Conservation (phyloP, 352 stramenopile species). For the Pythium insidiosum region DNA sequence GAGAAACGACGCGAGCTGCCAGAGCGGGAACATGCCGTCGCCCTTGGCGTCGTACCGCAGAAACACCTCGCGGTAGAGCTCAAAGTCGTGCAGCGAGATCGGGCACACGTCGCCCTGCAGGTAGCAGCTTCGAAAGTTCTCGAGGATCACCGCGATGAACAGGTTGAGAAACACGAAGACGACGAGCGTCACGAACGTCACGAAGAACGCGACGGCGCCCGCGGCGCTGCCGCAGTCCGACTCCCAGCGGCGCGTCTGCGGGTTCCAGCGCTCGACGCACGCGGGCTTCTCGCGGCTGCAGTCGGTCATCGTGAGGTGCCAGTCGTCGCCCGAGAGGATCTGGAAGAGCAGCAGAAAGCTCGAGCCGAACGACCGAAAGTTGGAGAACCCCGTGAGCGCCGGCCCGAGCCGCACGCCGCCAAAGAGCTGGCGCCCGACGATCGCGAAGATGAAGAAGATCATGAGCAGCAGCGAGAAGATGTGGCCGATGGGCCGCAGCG, state of each 20-base stretch:
- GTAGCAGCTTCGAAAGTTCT: slow-evolving; percentile 80
- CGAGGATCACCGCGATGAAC: slow-evolving; percentile 76
- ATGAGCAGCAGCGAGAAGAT: slow-evolving; percentile 80
- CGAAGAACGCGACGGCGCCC: slow-evolving; percentile 47
- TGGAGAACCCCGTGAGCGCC: slow-evolving; percentile 58
- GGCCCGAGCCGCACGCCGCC: slow-evolving; percentile 47
- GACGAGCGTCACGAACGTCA: slow-evolving; percentile 64
- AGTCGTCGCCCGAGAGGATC: slow-evolving; percentile 79
- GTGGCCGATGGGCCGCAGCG: slow-evolving; percentile 51
- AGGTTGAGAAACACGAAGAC: slow-evolving; percentile 82
- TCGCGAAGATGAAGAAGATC: slow-evolving; percentile 80
- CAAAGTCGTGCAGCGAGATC: slow-evolving; percentile 71
- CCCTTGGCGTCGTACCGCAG: slow-evolving; percentile 46
- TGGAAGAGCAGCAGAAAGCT: slow-evolving; percentile 65
- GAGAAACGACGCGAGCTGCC: slow-evolving; percentile 55
- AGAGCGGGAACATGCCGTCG: slow-evolving; percentile 50
- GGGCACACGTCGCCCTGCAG: slow-evolving; percentile 65
- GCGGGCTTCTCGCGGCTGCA: slow-evolving; percentile 54
- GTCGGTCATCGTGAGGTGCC: slow-evolving; percentile 77
- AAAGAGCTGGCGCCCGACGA: slow-evolving; percentile 68
- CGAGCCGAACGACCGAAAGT: slow-evolving; percentile 60
- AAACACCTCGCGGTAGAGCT: slow-evolving; percentile 66
- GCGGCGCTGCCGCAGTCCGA: slow-evolving; percentile 53
- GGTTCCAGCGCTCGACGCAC: slow-evolving; percentile 36
- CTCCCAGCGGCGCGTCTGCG: slow-evolving; percentile 23